Conservation (phyloP, 345 rosid species). For the Eucalyptus cladocalyx region DNA sequence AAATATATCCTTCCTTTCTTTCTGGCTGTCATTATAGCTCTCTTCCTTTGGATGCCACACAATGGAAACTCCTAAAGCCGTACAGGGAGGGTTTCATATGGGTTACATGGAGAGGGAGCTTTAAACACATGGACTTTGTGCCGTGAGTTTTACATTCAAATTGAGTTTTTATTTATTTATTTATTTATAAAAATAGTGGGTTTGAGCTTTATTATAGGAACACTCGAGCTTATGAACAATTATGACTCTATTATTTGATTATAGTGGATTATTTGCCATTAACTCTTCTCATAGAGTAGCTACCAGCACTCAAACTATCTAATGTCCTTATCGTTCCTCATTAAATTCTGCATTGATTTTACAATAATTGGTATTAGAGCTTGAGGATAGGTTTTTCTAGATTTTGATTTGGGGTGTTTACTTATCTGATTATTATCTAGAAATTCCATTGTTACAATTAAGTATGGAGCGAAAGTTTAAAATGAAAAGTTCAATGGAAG, state of each 20-base stretch:
- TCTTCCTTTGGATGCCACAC: not conserved
- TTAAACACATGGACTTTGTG: not conserved
- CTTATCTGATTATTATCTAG: not conserved
- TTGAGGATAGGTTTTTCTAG: not conserved
- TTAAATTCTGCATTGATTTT: not conserved
- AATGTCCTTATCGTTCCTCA: not conserved
- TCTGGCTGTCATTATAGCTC: not conserved
- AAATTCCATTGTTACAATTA: too few relatives aligned
- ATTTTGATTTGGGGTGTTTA: not conserved
- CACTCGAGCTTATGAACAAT: not conserved
- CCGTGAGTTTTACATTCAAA: not conserved
- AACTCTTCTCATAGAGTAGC: too few relatives aligned
- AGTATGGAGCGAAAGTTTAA: not conserved
- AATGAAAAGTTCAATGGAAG: not conserved
- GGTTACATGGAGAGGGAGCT: not conserved
- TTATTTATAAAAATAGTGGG: not conserved
- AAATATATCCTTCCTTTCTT: too few relatives aligned
- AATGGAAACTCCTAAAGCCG: not conserved
- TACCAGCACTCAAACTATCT: rapidly evolving
- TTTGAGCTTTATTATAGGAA: not conserved
- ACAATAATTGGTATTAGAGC: not conserved
- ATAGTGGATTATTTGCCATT: not conserved
- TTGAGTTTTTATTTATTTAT: not conserved
- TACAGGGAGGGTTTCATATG: not conserved
- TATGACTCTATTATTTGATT: too few relatives aligned